Evolutionary conservation across 805 yeast species (phyloP).

Genomic region (Pichia insulana): DNA sequence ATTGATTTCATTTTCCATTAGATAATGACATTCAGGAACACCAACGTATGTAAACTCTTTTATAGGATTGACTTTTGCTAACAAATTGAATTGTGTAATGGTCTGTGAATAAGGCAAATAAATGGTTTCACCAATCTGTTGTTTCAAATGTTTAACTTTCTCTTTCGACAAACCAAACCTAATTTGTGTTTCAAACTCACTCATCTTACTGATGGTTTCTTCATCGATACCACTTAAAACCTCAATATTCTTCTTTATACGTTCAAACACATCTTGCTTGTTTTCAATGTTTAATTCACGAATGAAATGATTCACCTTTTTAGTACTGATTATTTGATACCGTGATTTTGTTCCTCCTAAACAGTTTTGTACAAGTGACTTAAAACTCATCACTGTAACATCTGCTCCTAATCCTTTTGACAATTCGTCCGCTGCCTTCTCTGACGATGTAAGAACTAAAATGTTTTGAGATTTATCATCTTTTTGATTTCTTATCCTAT

Average conservation of each 20-base stretch:
- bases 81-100: no score
- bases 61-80: background rate
- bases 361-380: no score
- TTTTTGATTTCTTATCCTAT: background rate
- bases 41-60: background rate
- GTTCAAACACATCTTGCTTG: background rate
- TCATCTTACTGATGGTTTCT: slow-evolving; percentile 3
- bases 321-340: background rate
- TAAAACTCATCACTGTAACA: no score
- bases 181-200: background rate
- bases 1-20: slow-evolving; percentile 1
- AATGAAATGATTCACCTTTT: background rate
- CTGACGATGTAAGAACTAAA: slow-evolving; percentile 2
- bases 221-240: slow-evolving; percentile 2
- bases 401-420: no score
- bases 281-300: background rate
- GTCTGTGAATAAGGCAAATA: slow-evolving; percentile 2
- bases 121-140: background rate
- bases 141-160: background rate
- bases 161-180: slow-evolving; percentile 5
- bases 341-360: no score
- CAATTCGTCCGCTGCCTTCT: background rate
- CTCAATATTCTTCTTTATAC: background rate
- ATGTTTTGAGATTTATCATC: background rate
- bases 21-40: slow-evolving; percentile 2